Percentiles rank a stretch among this genome's conserved stretches.
These are phyloP conservation scores for Ramaria rubella DNA, from an alignment of 768 basidiomycete genomes.

Conservation along the genomic window DNA sequence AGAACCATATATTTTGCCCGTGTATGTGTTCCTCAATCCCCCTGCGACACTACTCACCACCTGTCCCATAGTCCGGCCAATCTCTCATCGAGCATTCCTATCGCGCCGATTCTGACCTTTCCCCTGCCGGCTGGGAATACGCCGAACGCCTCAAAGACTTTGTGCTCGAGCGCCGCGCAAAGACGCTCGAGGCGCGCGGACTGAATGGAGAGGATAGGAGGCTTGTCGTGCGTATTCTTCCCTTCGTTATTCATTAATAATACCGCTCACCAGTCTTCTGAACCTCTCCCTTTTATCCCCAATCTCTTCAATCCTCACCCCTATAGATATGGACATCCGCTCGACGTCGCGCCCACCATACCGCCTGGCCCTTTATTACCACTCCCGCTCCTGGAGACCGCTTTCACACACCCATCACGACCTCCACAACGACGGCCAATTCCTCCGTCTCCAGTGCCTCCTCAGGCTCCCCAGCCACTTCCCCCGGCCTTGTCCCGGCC, in stretches of 20 bases:
- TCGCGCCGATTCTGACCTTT: conserved; percentile 96
- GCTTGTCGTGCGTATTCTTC: conserved; percentile 48
- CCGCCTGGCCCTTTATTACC: conserved; percentile 85
- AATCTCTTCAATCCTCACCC: not conserved
- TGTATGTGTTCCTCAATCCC: conserved; percentile 39
- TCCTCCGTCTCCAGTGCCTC: conserved; percentile 15
- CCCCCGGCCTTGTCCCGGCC: conserved; percentile 9
- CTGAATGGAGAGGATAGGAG: conserved; percentile 52
- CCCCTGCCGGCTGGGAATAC: conserved; percentile 93
- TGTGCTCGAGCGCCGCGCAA: conserved; percentile 75
- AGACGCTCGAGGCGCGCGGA: conserved; percentile 67
- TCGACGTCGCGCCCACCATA: conserved; percentile 86
- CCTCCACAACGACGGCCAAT: not conserved
- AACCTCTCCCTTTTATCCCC: not conserved
- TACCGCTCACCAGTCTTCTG: not conserved
- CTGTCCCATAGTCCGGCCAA: conserved; percentile 74
- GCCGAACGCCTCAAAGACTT: conserved; percentile 86
- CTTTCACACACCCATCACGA: not conserved
- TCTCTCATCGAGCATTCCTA: conserved; percentile 98
- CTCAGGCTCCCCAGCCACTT: conserved; percentile 18
- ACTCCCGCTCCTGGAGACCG: not conserved
- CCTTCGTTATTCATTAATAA: too few relatives aligned
- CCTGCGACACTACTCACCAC: not conserved
- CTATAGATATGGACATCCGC: conserved; percentile 95
- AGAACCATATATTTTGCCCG: conserved; percentile 95